Evolutionary conservation across 176 grass and related monocot genomes (phyloP).

Genomic region (Avena sativa): DNA sequence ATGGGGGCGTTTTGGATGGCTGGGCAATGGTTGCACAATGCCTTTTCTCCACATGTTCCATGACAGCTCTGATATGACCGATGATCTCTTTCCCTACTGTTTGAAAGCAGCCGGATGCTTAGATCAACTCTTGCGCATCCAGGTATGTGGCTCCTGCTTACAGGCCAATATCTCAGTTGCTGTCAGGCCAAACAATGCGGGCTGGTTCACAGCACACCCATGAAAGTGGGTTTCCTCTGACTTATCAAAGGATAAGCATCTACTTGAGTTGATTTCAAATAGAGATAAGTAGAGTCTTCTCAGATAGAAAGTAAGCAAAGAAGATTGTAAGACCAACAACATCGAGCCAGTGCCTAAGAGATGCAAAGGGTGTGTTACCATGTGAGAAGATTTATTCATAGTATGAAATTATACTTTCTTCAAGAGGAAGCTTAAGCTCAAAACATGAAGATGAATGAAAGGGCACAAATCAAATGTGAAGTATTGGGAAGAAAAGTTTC

Average conservation of each 20-base stretch:
- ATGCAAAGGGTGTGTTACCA: too few species aligned
- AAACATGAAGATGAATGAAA: too few species aligned
- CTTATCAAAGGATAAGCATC: constrained; percentile 54
- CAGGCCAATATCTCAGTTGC: neutral
- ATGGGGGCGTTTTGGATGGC: too few species aligned
- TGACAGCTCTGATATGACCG: constrained; percentile 52
- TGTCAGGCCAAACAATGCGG: neutral
- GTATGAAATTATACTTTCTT: constrained; percentile 28
- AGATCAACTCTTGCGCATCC: constrained; percentile 42
- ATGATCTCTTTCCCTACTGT: constrained; percentile 44
- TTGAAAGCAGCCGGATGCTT: constrained; percentile 49
- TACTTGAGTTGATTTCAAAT: constrained; percentile 21
- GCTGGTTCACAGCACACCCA: constrained; percentile 11
- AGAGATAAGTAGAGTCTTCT: constrained; percentile 41
- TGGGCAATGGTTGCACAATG: neutral
- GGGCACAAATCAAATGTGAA: constrained; percentile 21
- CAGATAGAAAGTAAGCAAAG: constrained; percentile 9
- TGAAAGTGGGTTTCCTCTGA: constrained; percentile 14
- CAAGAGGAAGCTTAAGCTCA: neutral
- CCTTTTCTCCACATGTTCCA: constrained; percentile 39
- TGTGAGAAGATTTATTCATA: too few species aligned
- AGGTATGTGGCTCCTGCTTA: constrained; percentile 3
- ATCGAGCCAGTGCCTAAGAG: too few species aligned
- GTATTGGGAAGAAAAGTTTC: neutral
- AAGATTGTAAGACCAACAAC: neutral